Base-by-base conservation (phyloP, 129 eudicot genomes). In the Apium graveolens region DNA sequence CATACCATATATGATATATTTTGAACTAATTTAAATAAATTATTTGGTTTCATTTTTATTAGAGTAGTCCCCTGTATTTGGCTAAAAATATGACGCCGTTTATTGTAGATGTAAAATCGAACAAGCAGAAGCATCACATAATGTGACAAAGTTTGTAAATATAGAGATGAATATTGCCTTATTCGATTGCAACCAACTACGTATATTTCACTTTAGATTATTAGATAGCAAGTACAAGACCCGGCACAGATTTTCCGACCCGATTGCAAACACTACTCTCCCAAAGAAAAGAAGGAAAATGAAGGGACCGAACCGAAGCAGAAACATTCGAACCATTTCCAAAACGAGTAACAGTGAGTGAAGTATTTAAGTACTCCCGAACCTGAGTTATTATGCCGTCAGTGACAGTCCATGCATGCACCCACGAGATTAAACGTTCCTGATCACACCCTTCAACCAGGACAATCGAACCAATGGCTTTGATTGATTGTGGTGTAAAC, bases 331-430 rank as follows among this genome's bases (percentile, higher is more conserved):
- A 41, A 12, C 51, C 27, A 35, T 53, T 72, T 18, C 81, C 87
- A 51, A 90, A 81, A 2, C 90, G 88, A 43, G 92, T 90, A 0
- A 90, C 97, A 24, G 96, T 90, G 13, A 92, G 88, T 3, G 97
- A 90, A 29, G 97, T 95, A 82, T 95, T 95, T 85, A 95, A 87
- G 51, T 95, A 95, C 88, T 95, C 99, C 35, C 94, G 72, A 24
- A 95, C 95, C 88, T 95, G 97, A 11, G 99, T 92, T 26, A 92
- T 95, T 49, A 92, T 78, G 77, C 99, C 99, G 85, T 83, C 83
- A 11, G 87, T 75, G 76, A 95, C 95, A 45, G 99, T 95, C 99
- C 99, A 95, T 60, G 97, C 99, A 91, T 95, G 97, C 24, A 92
- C 87, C 99, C 99, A 95, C 83, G 85, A 84, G 82, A 95, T 87